Evolutionary conservation across 257 asterid genomes (phyloP).

Genomic region (Linderniella brevidens): DNA sequence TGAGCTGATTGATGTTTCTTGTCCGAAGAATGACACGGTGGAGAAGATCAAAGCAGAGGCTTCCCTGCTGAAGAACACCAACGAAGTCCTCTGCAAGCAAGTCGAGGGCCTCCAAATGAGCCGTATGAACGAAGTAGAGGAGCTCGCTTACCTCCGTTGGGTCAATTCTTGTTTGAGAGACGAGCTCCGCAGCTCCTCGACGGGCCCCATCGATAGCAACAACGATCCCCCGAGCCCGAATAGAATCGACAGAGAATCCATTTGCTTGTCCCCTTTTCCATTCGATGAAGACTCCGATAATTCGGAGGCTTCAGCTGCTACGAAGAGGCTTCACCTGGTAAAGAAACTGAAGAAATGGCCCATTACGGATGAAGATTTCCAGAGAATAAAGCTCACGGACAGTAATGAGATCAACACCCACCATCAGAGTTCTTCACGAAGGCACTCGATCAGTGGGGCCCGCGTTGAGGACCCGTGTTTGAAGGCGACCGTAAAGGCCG

Average conservation of each 20-base stretch:
- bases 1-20: conserved; percentile 2
- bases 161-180: conserved; percentile 74
- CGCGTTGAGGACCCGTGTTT: conserved; percentile 40
- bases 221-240: too few species aligned
- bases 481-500: conserved; percentile 46
- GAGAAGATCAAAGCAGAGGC: conserved; percentile 72
- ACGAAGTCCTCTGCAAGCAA: conserved; percentile 75
- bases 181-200: conserved; percentile 41
- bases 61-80: conserved; percentile 52
- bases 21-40: conserved; percentile 33
- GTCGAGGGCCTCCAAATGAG: conserved; percentile 88
- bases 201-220: conserved; percentile 20
- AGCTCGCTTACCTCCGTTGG: conserved; percentile 83
- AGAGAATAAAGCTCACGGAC: conserved; percentile 21
- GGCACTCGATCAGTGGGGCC: conserved; percentile 81
- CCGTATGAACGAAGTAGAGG: conserved; percentile 85
- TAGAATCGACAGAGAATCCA: conserved; percentile 26
- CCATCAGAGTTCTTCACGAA: conserved; percentile 25
- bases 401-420: conserved; percentile 7
- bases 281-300: conserved; percentile 36
- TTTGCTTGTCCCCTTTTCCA: conserved; percentile 34
- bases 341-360: conserved; percentile 84
- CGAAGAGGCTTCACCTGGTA: conserved; percentile 33
- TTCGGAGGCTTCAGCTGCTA: conserved; percentile 9
- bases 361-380: conserved; percentile 54